Conservation (phyloP, 1,139 yeast species). For the Protomyces lactucae-debilis region DNA sequence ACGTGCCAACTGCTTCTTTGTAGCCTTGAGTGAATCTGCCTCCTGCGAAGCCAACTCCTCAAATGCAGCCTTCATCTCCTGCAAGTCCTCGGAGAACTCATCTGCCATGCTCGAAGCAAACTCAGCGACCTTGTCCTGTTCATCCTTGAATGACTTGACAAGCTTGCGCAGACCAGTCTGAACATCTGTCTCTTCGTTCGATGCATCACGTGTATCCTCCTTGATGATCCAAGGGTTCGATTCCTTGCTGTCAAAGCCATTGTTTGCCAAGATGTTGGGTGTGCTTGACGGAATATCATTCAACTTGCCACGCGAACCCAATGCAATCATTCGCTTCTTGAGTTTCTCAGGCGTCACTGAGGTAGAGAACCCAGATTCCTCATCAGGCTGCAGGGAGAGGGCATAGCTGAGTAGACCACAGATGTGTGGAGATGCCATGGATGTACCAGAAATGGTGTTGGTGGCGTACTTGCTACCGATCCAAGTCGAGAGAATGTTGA, state of each 20-base stretch:
- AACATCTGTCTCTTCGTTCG: background rate
- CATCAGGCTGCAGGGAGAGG: conserved; percentile 82
- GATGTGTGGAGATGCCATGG: conserved; percentile 98
- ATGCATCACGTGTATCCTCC: background rate
- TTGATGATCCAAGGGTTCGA: conserved; percentile 9
- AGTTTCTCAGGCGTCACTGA: conserved; percentile 73
- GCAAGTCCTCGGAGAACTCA: background rate
- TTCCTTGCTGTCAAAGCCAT: conserved; percentile 48
- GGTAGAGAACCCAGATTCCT: conserved; percentile 66
- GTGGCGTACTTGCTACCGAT: conserved; percentile 80
- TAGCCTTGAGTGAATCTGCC: background rate
- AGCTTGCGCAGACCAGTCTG: background rate
- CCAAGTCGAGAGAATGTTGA: conserved; percentile 53
- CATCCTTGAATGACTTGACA: background rate
- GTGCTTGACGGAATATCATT: conserved; percentile 73
- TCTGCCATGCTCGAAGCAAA: background rate
- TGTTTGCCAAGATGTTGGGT: conserved; percentile 83
- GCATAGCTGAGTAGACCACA: conserved; percentile 81
- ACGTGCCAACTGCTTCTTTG: background rate
- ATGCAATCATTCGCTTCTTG: conserved; percentile 79
- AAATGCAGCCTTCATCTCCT: background rate
- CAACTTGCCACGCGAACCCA: conserved; percentile 66
- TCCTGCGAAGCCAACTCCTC: background rate
- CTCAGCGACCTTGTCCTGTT: background rate
- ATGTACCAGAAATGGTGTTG: conserved; percentile 92